phyloP scores from a whole-genome alignment of 75 land plant species.

The Gnetum montanum region DNA sequence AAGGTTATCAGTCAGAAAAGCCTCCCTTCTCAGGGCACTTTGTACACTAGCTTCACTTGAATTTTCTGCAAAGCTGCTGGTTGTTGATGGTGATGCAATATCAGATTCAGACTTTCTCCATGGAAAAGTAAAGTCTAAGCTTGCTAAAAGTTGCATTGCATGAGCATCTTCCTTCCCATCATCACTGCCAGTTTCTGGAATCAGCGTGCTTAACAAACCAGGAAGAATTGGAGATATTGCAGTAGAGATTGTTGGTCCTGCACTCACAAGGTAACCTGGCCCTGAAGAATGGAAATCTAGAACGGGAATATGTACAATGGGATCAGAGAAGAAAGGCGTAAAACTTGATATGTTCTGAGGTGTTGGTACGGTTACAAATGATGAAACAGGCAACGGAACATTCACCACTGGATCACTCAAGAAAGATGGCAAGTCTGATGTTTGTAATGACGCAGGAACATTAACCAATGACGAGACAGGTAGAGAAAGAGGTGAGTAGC shows the following conservation, averaged over 20 bases:
- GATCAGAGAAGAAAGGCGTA: slow-evolving; percentile 61
- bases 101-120: slow-evolving; percentile 9
- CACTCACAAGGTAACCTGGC: slow-evolving; percentile 63
- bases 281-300: slow-evolving; percentile 64
- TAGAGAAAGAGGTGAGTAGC: slow-evolving; percentile 13
- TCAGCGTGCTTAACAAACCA: slow-evolving; percentile 22
- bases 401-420: slow-evolving; percentile 37
- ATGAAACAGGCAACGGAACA: slow-evolving; percentile 25
- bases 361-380: slow-evolving; percentile 20
- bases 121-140: slow-evolving; percentile 11
- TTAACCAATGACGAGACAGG: slow-evolving; percentile 14
- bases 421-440: slow-evolving; percentile 29
- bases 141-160: slow-evolving; percentile 43
- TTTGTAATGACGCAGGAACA: slow-evolving; percentile 8
- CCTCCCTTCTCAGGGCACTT: too few species aligned
- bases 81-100: too few species aligned
- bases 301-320: slow-evolving; percentile 74
- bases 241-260: slow-evolving; percentile 42
- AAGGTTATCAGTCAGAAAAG: too few species aligned
- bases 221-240: slow-evolving; percentile 45
- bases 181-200: slow-evolving; percentile 24
- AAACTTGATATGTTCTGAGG: slow-evolving; percentile 47
- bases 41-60: too few species aligned
- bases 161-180: slow-evolving; percentile 50
- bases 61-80: too few species aligned